Percentiles rank a stretch among this genome's conserved stretches.
Conservation (phyloP, 257 asterid species). For the Solanum ossicruentum region DNA sequence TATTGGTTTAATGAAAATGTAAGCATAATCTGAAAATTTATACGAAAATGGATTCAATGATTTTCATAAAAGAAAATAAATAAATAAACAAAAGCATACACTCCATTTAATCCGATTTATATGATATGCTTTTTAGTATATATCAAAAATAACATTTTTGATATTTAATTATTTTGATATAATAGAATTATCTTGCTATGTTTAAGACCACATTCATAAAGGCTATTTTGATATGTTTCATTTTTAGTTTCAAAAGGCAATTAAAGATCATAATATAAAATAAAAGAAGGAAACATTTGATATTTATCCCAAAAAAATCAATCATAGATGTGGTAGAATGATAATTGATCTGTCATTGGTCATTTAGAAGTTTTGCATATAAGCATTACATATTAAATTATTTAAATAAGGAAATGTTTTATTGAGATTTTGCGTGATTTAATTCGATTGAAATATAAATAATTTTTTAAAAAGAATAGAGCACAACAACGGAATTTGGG, state of each 20-base stretch:
- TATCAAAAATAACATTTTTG: too few species aligned
- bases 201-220: neutral
- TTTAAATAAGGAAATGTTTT: neutral
- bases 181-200: neutral
- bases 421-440: neutral
- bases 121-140: too few species aligned
- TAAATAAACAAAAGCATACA: neutral
- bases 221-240: neutral
- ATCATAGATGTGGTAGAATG: neutral
- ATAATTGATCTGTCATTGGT: neutral
- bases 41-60: neutral
- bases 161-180: too few species aligned
- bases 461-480: neutral
- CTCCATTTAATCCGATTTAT: neutral
- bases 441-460: neutral
- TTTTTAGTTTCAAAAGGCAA: neutral
- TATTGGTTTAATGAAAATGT: neutral
- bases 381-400: neutral
- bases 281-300: neutral
- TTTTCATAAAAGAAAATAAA: neutral
- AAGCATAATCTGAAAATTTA: neutral
- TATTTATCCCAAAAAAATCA: neutral
- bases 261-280: neutral
- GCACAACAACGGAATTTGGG: too few species aligned
- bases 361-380: neutral